Percentiles rank a stretch among this genome's conserved stretches.
Conservation (phyloP, 495 filamentous ascomycete genomes). For the Aspergillus indologenus region DNA sequence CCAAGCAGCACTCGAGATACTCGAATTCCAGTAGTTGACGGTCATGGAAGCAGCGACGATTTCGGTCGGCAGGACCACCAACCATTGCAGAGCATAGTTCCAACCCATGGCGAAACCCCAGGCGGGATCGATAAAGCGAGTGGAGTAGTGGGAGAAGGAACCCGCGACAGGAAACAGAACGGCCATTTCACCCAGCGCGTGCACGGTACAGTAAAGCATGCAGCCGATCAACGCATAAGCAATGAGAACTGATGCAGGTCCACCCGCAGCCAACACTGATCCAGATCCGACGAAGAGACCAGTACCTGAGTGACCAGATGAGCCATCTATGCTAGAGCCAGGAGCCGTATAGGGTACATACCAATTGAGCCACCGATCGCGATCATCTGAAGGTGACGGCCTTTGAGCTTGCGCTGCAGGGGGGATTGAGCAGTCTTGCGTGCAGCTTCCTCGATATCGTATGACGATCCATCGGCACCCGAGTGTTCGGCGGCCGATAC, state of each 20-base stretch:
- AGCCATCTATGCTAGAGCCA: not conserved
- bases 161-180: conserved; percentile 89
- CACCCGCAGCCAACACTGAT: conserved; percentile 69
- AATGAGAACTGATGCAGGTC: conserved; percentile 80
- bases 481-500: conserved; percentile 53
- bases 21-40: conserved; percentile 75
- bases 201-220: conserved; percentile 91
- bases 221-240: conserved; percentile 77
- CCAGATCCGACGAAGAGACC: conserved; percentile 91
- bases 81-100: conserved; percentile 97
- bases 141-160: conserved; percentile 90
- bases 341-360: conserved; percentile 30
- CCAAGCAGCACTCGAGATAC: conserved; percentile 70
- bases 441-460: conserved; percentile 73
- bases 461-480: conserved; percentile 60
- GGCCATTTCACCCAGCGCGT: conserved; percentile 89
- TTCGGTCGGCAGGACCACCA: conserved; percentile 82
- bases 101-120: conserved; percentile 99
- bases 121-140: conserved; percentile 86
- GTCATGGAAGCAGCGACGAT: conserved; percentile 89
- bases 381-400: conserved; percentile 93
- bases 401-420: conserved; percentile 73
- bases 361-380: conserved; percentile 94
- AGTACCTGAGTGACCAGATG: conserved; percentile 55
- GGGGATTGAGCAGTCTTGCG: conserved; percentile 72